A percentile compares a stretch with the other conserved stretches of the same genome.
These are phyloP conservation scores for Camellia sinensis DNA, from an alignment of 148 eudicot species.

Conservation along the genomic window DNA sequence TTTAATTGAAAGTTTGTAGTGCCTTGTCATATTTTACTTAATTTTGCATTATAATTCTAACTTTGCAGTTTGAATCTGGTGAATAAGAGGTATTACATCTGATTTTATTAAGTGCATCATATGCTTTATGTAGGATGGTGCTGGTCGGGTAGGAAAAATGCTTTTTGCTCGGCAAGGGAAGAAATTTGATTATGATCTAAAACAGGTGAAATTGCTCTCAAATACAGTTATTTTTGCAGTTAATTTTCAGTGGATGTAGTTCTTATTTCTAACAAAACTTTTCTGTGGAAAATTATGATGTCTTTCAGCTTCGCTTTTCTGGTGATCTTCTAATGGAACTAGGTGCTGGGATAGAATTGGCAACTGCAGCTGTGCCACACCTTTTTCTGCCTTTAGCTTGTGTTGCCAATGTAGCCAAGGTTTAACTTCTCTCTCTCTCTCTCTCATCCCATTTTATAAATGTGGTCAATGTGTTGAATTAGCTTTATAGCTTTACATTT, in stretches of 20 bases:
- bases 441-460: not conserved
- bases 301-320: conserved; percentile 77
- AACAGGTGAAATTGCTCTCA: conserved; percentile 55
- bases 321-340: conserved; percentile 96
- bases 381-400: conserved; percentile 97
- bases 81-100: conserved; percentile 3
- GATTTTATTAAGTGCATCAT: not conserved
- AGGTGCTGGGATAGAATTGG: conserved; percentile 96
- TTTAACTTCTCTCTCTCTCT: conserved; percentile 16
- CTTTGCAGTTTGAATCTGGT: not conserved
- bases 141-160: conserved; percentile 98
- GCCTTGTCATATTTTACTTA: not conserved
- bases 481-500: conserved; percentile 10
- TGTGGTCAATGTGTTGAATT: conserved; percentile 4
- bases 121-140: conserved; percentile 70
- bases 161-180: conserved; percentile 93
- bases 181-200: conserved; percentile 95
- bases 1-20: not conserved
- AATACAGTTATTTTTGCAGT: not conserved
- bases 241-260: not conserved
- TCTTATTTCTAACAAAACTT: not conserved
- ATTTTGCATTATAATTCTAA: not conserved
- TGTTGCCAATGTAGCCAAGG: conserved; percentile 96
- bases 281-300: conserved; percentile 9
- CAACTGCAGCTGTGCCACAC: conserved; percentile 90